These are phyloP conservation scores for Coprinopsis marcescibilis DNA, from an alignment of 768 basidiomycete genomes.

Conservation along the genomic window DNA sequence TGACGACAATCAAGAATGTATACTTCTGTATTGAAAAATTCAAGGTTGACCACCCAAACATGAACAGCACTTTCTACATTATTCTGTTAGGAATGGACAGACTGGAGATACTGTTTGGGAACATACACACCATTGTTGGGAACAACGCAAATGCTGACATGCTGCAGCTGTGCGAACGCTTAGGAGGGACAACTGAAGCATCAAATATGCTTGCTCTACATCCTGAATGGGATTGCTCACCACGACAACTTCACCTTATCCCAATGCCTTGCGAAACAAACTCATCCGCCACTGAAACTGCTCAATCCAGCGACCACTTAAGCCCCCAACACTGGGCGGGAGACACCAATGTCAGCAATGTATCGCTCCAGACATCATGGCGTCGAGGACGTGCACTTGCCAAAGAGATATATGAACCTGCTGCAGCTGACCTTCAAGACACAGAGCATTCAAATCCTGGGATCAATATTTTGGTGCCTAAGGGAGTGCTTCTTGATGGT, in stretches of 20 bases:
- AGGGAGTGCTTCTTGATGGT: too few species aligned
- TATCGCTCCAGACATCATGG: conserved; percentile 27
- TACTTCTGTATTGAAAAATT: conserved; percentile 33
- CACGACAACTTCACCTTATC: conserved; percentile 24
- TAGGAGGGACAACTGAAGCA: conserved; percentile 24
- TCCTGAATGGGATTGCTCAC: conserved; percentile 31
- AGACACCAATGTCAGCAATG: conserved; percentile 18
- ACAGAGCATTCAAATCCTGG: too few species aligned
- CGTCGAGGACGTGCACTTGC: too few species aligned
- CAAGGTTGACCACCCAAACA: conserved; percentile 25
- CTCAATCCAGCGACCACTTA: conserved; percentile 24
- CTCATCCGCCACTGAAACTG: conserved; percentile 17
- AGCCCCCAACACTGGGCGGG: conserved; percentile 26
- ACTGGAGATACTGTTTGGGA: conserved; percentile 25
- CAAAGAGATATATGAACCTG: too few species aligned
- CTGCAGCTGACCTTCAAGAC: too few species aligned
- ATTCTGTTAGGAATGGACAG: conserved; percentile 30
- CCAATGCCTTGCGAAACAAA: conserved; percentile 16
- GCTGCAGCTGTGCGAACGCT: conserved; percentile 19
- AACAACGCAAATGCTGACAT: conserved; percentile 24
- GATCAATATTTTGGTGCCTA: too few species aligned
- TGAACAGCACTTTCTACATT: conserved; percentile 23
- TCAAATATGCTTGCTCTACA: conserved; percentile 25
- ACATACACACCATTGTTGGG: conserved; percentile 24
- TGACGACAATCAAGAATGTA: conserved; percentile 33